Evolutionary conservation across 192 early-diverging fungal genomes (phyloP).

Genomic region (Chytriomyces sp.): DNA sequence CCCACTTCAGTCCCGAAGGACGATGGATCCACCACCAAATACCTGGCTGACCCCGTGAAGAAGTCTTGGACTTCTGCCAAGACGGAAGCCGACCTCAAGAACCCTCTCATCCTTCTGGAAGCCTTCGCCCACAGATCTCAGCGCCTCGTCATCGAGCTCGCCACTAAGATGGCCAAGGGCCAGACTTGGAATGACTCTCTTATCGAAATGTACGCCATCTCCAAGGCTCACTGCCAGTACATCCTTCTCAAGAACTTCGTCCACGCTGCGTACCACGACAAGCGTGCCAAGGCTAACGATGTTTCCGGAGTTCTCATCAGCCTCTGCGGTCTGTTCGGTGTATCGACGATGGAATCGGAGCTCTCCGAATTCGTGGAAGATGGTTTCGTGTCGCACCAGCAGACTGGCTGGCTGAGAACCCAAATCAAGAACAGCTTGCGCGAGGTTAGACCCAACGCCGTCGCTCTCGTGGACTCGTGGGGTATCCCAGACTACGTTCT

Average conservation of each 20-base stretch:
- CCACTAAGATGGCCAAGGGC: conserved; percentile 64
- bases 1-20: conserved; percentile 50
- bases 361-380: conserved; percentile 86
- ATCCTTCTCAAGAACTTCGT: conserved; percentile 76
- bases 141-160: conserved; percentile 61
- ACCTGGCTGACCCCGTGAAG: conserved; percentile 49
- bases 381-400: conserved; percentile 71
- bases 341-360: conserved; percentile 80
- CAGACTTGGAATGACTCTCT: conserved; percentile 76
- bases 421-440: conserved; percentile 57
- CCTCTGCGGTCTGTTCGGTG: conserved; percentile 80
- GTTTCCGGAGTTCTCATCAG: conserved; percentile 65
- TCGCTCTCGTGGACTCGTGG: conserved; percentile 81
- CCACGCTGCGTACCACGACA: conserved; percentile 53
- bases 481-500: conserved; percentile 74
- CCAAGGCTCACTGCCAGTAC: conserved; percentile 78
- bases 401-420: conserved; percentile 42
- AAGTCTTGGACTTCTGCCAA: conserved; percentile 8
- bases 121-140: conserved; percentile 79
- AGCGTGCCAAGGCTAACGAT: conserved; percentile 45
- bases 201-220: conserved; percentile 73
- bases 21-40: conserved; percentile 61
- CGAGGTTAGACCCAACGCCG: conserved; percentile 73
- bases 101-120: conserved; percentile 64
- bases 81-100: conserved; percentile 51